These are phyloP conservation scores for Medicago truncatula DNA, from an alignment of 306 rosid genomes.

Conservation along the genomic window MtrunA17r5.0-ANR NC_053042.1:46003001-46003500, in stretches of 20 bases:
- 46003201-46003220: slow-evolving; percentile 72
- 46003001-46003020: slow-evolving; percentile 87
- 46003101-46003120: not conserved
- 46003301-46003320: slow-evolving; percentile 26
- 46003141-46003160: slow-evolving; percentile 63
- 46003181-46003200: slow-evolving; percentile 81
- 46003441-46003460: slow-evolving; percentile 86
- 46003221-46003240: slow-evolving; percentile 97
- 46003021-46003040: slow-evolving; percentile 91
- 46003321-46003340: slow-evolving; percentile 32
- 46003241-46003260: slow-evolving; percentile 65
- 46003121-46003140: slow-evolving; percentile 18
- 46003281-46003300: slow-evolving; percentile 10
- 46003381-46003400: slow-evolving; percentile 80
- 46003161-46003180: slow-evolving; percentile 95
- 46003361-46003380: slow-evolving; percentile 99
- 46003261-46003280: slow-evolving; percentile 17
- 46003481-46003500: slow-evolving; percentile 30
- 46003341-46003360: slow-evolving; percentile 81
- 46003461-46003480: slow-evolving; percentile 70
- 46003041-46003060: slow-evolving; percentile 99
- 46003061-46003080: slow-evolving; percentile 74
- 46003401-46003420: slow-evolving; percentile 73
- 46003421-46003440: slow-evolving; percentile 74
- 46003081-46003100: slow-evolving; percentile 28